phyloP scores from a whole-genome alignment of 768 basidiomycete species.

The Pulveroboletus sp. region DNA sequence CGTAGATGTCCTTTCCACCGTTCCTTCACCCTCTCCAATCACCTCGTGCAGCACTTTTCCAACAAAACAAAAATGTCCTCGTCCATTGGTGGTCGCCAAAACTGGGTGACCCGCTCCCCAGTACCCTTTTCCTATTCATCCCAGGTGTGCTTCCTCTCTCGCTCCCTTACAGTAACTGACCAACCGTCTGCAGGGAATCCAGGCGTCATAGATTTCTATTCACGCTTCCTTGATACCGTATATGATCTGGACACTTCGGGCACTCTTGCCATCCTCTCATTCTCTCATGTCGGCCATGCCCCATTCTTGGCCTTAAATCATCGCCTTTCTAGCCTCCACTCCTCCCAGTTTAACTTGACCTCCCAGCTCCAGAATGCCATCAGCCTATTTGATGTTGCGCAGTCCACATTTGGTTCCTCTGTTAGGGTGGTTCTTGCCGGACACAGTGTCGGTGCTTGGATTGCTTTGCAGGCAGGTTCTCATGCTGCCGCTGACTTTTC shows the following conservation, averaged over 20 bases:
- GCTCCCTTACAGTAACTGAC: neutral
- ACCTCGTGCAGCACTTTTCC: constrained; percentile 7
- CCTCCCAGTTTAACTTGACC: constrained; percentile 35
- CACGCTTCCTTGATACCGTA: constrained; percentile 57
- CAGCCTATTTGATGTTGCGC: constrained; percentile 49
- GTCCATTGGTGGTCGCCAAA: constrained; percentile 52
- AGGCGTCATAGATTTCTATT: constrained; percentile 67
- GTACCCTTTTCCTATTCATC: constrained; percentile 44
- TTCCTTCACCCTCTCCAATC: constrained; percentile 8
- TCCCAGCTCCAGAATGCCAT: constrained; percentile 56
- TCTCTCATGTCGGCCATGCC: constrained; percentile 65
- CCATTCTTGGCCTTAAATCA: constrained; percentile 29
- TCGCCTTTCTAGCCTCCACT: constrained; percentile 6
- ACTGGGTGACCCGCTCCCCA: constrained; percentile 17
- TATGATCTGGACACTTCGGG: constrained; percentile 33
- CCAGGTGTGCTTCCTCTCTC: constrained; percentile 35
- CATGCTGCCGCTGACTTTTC: neutral
- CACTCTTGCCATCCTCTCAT: constrained; percentile 53
- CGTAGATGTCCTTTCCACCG: constrained; percentile 11
- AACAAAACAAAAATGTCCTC: constrained; percentile 29
- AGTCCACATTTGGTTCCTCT: constrained; percentile 27
- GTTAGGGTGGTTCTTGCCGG: constrained; percentile 49
- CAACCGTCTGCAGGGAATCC: constrained; percentile 42
- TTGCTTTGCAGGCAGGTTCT: constrained; percentile 51
- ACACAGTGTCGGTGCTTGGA: constrained; percentile 76